Evolutionary conservation across 2,329 filamentous ascomycete genomes (phyloP).

Genomic region (Fusarium nematophilum): DNA sequence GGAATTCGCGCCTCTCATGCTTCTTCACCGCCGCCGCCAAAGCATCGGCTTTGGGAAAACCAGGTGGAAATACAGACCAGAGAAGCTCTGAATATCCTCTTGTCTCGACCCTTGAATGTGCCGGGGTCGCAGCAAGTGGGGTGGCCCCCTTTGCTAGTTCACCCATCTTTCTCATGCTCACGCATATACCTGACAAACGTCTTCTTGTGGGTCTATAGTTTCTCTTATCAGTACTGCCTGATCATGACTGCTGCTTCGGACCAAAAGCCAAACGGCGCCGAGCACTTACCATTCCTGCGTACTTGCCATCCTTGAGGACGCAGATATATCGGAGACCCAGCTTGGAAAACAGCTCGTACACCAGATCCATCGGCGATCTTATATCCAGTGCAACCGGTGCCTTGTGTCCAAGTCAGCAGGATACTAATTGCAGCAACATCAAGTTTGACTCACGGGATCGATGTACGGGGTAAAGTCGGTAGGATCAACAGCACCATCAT

Average conservation of each 20-base stretch:
- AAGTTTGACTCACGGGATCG: slow-evolving; percentile 73
- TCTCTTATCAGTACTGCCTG: slow-evolving; percentile 18
- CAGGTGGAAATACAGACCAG: background rate
- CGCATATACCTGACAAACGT: slow-evolving; percentile 95
- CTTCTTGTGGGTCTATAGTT: slow-evolving; percentile 87
- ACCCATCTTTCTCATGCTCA: slow-evolving; percentile 73
- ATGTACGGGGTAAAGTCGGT: slow-evolving; percentile 93
- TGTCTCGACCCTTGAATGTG: background rate
- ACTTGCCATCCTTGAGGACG: slow-evolving; percentile 84
- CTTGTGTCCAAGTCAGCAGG: slow-evolving; percentile 51
- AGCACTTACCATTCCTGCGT: slow-evolving; percentile 83
- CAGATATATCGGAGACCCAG: slow-evolving; percentile 93
- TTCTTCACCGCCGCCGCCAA: no score
- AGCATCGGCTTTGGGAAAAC: no score
- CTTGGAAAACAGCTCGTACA: slow-evolving; percentile 97
- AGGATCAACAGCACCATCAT: slow-evolving; percentile 72
- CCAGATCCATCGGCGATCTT: slow-evolving; percentile 89
- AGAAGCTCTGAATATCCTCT: slow-evolving; percentile 1
- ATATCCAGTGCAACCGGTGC: slow-evolving; percentile 91
- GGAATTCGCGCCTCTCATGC: background rate
- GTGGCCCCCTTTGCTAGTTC: slow-evolving; percentile 1
- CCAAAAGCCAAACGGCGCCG: background rate
- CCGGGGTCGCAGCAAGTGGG: background rate
- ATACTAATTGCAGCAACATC: no score
- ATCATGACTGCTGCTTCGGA: background rate